phyloP scores from a whole-genome alignment of 75 land plant genomes.

The Selaginella tamariscina region DNA sequence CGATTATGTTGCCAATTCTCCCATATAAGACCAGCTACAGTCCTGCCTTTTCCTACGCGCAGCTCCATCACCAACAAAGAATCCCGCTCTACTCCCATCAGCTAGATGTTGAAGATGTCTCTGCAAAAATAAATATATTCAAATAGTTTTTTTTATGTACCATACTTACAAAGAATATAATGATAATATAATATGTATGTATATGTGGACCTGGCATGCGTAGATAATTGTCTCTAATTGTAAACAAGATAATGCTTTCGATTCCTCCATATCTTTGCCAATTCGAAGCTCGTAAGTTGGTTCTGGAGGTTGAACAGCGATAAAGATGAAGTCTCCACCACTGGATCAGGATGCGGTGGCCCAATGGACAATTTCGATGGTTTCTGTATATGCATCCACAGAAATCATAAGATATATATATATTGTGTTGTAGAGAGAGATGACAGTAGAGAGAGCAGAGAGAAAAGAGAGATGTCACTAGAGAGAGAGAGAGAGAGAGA shows the following conservation, averaged over 20 bases:
- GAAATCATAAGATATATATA: no score
- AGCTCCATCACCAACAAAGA: conserved; percentile 98
- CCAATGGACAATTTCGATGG: conserved; percentile 90
- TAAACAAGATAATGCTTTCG: conserved; percentile 73
- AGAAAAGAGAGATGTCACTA: background rate
- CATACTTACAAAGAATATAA: no score
- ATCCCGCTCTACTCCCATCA: conserved; percentile 72
- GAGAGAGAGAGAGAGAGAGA: background rate
- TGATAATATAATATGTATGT: background rate
- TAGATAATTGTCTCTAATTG: conserved; percentile 91
- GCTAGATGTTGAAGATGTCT: conserved; percentile 76
- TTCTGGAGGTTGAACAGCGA: conserved; percentile 95
- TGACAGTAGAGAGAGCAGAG: background rate
- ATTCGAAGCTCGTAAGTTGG: conserved; percentile 66
- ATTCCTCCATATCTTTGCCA: conserved; percentile 49
- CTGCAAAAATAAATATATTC: conserved; percentile 39
- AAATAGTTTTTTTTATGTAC: no score
- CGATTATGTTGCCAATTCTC: conserved; percentile 89
- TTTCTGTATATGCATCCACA: conserved; percentile 60
- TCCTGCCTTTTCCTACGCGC: conserved; percentile 97
- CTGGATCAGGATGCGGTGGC: conserved; percentile 85
- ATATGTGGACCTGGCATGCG: conserved; percentile 68
- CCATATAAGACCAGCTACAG: conserved; percentile 93
- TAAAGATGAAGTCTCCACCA: conserved; percentile 92
- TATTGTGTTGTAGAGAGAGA: no score